These are phyloP conservation scores for Bromus sterilis DNA, from an alignment of 176 grass and related monocot genomes.

Conservation along the genomic window DNA sequence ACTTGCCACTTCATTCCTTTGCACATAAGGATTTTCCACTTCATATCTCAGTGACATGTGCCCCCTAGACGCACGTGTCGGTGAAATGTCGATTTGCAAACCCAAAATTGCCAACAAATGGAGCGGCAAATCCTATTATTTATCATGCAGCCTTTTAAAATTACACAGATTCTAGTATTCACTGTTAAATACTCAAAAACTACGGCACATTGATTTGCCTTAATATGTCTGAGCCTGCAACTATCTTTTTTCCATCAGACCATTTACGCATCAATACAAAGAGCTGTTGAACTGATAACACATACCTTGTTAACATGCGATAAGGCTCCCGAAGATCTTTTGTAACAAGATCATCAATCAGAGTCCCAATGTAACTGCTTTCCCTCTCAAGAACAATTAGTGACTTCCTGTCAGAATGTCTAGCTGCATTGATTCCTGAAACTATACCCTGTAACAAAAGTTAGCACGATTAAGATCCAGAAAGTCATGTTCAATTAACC, in stretches of 20 bases:
- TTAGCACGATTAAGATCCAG: slow-evolving; percentile 9
- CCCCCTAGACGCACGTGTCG: not conserved
- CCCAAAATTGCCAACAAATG: not conserved
- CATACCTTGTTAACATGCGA: slow-evolving; percentile 91
- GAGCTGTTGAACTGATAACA: not conserved
- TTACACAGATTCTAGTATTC: not conserved
- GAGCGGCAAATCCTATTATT: not conserved
- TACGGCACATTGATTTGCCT: not conserved
- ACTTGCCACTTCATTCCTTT: not conserved
- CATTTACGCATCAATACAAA: not conserved
- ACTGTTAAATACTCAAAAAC: not conserved
- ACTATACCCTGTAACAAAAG: slow-evolving; percentile 62
- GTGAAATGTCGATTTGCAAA: not conserved
- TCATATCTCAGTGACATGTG: not conserved
- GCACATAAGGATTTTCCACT: not conserved
- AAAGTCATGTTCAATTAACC: not conserved
- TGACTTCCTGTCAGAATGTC: slow-evolving; percentile 83
- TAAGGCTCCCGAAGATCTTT: slow-evolving; percentile 99
- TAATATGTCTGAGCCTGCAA: not conserved
- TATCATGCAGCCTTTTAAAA: not conserved
- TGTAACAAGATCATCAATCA: slow-evolving; percentile 98
- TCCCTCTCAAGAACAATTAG: slow-evolving; percentile 94
- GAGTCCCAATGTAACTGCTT: slow-evolving; percentile 91
- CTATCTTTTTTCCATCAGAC: not conserved
- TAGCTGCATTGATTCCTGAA: slow-evolving; percentile 95